phyloP scores from a whole-genome alignment of 2,329 filamentous ascomycete species.

The Oidium heveae region DNA sequence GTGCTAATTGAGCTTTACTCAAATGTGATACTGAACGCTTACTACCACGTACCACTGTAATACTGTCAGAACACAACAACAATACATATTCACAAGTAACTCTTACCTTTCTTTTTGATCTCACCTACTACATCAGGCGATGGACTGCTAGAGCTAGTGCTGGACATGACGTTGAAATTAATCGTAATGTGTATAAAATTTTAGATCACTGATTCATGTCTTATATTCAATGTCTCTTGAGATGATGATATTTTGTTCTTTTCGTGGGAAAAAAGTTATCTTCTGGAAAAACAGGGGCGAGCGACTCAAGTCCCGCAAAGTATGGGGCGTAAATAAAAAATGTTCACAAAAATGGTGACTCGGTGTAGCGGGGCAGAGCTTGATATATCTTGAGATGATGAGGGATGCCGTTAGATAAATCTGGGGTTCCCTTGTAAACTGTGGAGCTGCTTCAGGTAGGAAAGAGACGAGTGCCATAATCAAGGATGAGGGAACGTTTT shows the following conservation, averaged over 20 bases:
- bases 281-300: not conserved
- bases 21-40: constrained; percentile 58
- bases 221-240: not conserved
- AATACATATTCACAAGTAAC: constrained; percentile 4
- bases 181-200: not conserved
- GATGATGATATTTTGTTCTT: not conserved
- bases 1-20: constrained; percentile 64
- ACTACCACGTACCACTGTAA: not conserved
- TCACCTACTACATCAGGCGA: constrained; percentile 4
- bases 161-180: constrained; percentile 3
- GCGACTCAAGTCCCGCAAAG: not conserved
- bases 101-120: constrained; percentile 5
- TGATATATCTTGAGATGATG: not conserved
- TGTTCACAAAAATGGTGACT: not conserved
- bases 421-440: not conserved
- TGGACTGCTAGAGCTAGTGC: constrained; percentile 4
- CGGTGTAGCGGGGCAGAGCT: not conserved
- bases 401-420: not conserved
- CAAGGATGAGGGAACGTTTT: not conserved
- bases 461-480: not conserved
- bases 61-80: not conserved
- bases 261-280: not conserved
- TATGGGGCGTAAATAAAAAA: constrained; percentile 1
- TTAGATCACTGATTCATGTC: not conserved
- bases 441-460: not conserved